Evolutionary conservation across 495 filamentous ascomycete genomes (phyloP), one percentile per base, ranked within the genome.

Genomic region (Penicillium goetzii): DNA sequence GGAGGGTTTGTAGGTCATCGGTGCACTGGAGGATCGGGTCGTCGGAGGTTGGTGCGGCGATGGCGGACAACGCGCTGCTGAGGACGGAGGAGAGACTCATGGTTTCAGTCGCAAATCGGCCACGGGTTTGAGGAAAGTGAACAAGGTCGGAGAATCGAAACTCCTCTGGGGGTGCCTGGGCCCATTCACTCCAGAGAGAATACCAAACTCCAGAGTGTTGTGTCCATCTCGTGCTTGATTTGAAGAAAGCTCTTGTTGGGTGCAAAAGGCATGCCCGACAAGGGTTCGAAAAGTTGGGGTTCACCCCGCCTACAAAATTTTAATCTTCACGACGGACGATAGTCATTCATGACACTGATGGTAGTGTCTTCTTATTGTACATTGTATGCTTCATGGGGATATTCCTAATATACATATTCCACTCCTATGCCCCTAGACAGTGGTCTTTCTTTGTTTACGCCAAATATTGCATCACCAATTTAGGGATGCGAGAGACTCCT

Each of bases 401-500:
- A 53, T 64, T 67, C 33, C 45, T 67, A 62, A 58, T 67, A 67
- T 70, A 70, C 59, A 67, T 38, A 30, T 15, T 55, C 30, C 23
- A 52, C 34, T 17, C 26, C n/a, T 51, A 32, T 32, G 26, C 25
- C 25, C 51, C 17, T 19, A n/a, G 14, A 53, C 14, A 12, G 19
- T 17, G 19, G 30, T 33, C n/a, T 9, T n/a, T 30, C 57, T 26
- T n/a, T 38, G 14, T 57, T 71, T 47, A 68, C 21, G 92, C 88
- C 59, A 98, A 71, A 59, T 96, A 78, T 23, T 85, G 85, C 68
- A 96, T 86, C 26, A 90, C 90, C 78, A 92, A 84, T 61, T 89
- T 88, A 12, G 92, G 84, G 52, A 97, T 90, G 43, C 85, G 83
- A 60, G 90, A 84, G 12, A 96, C 87, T 9, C 94, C 94, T 72